Conservation (phyloP, 2,329 filamentous ascomycete genomes). For the Colletotrichum gloeosporioides region DNA sequence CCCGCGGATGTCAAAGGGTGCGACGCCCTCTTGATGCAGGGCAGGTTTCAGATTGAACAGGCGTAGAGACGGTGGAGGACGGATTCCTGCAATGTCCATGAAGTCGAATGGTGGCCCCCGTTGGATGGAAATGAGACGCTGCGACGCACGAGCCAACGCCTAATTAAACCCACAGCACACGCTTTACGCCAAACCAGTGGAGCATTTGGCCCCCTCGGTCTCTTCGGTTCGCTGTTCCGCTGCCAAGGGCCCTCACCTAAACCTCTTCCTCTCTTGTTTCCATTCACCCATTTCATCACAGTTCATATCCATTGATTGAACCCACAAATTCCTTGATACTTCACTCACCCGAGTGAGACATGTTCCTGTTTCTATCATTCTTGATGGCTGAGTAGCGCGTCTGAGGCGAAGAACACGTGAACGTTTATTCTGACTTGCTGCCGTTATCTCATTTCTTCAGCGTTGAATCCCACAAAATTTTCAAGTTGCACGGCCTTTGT, state of each 20-base stretch:
- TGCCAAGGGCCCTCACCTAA: not conserved
- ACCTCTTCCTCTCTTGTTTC: not conserved
- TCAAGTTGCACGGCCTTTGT: not conserved
- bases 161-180: constrained; percentile 15
- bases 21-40: constrained; percentile 19
- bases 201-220: not conserved
- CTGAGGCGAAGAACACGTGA: not conserved
- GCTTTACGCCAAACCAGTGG: not conserved
- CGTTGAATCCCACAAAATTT: not conserved
- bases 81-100: not conserved
- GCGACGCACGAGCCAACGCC: constrained; percentile 13
- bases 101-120: not conserved
- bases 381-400: not conserved
- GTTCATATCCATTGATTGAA: not conserved
- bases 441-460: not conserved
- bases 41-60: constrained; percentile 22
- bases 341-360: not conserved
- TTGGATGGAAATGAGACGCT: not conserved
- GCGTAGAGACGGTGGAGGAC: not conserved
- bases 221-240: constrained; percentile 6
- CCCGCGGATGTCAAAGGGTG: not conserved
- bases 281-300: not conserved
- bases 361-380: not conserved
- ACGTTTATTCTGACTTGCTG: not conserved
- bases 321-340: not conserved